Conservation (phyloP, 495 filamentous ascomycete species). For the Cercophora newfieldiana region DNA sequence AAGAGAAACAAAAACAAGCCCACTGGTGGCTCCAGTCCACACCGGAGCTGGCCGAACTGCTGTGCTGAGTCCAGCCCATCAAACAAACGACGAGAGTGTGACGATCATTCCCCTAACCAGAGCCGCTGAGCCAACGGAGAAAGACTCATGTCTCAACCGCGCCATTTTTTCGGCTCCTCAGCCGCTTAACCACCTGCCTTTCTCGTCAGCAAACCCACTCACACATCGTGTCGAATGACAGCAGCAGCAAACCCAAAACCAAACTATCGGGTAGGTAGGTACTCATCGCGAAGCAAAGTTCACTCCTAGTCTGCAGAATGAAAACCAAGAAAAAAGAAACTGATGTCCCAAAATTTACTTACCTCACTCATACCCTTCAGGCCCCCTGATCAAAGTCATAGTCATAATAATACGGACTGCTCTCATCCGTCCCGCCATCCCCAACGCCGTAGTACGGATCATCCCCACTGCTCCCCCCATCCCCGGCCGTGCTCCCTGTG, state of each 20-base stretch:
- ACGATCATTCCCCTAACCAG: neutral
- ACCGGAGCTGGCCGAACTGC: neutral
- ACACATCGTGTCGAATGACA: neutral
- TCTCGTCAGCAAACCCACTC: slow-evolving; percentile 7
- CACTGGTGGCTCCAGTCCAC: neutral
- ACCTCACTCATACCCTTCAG: neutral
- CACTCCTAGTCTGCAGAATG: neutral
- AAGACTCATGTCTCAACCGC: neutral
- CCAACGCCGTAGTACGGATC: neutral
- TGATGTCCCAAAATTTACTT: neutral
- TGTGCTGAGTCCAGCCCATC: neutral
- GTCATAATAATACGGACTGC: slow-evolving; percentile 7
- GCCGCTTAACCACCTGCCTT: slow-evolving; percentile 18
- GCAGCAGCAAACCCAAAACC: neutral
- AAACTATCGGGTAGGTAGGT: neutral
- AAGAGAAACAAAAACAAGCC: neutral
- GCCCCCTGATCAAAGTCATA: slow-evolving; percentile 7
- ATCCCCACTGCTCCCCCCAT: slow-evolving; percentile 19
- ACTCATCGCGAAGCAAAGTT: too few relatives aligned
- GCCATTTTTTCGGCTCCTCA: neutral
- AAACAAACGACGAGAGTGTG: neutral
- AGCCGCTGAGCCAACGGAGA: neutral
- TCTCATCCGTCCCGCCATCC: slow-evolving; percentile 4
- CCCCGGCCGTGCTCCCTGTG: neutral
- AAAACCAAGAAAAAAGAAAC: neutral